A percentile compares a stretch with the other conserved stretches of the same genome.
Conservation (phyloP, 345 rosid species). For the Erodium maritimum region DNA sequence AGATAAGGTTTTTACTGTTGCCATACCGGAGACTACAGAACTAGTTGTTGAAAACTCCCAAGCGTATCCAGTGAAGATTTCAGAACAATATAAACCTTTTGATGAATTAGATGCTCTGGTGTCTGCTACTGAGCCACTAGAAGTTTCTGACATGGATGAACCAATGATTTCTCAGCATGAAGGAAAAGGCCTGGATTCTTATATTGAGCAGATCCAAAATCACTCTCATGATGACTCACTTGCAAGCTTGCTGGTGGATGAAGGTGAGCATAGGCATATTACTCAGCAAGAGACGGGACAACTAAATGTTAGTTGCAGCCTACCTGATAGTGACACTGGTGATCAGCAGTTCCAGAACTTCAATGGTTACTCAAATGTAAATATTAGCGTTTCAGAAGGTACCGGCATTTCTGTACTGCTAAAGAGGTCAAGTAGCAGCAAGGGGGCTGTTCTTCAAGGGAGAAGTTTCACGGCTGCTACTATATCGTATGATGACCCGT, state of each 20-base stretch:
- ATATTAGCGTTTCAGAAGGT: conserved; percentile 34
- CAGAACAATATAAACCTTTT: conserved; percentile 19
- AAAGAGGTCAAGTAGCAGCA: conserved; percentile 70
- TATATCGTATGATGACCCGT: conserved; percentile 55
- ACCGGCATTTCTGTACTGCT: conserved; percentile 60
- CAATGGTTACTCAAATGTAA: conserved; percentile 15
- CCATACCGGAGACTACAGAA: too few species aligned
- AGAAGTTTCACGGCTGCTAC: conserved; percentile 50
- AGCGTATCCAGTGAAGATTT: conserved; percentile 14
- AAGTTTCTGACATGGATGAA: conserved; percentile 23
- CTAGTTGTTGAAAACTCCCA: conserved; percentile 20
- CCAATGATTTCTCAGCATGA: conserved; percentile 17
- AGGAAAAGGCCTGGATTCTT: conserved; percentile 21
- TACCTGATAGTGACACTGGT: too few species aligned
- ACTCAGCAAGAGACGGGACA: conserved; percentile 1
- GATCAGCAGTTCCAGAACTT: too few species aligned
- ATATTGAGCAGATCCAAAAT: conserved; percentile 18
- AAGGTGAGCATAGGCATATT: too few species aligned
- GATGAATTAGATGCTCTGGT: conserved; percentile 20
- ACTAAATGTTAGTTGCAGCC: conserved; percentile 16
- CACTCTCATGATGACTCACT: conserved; percentile 25
- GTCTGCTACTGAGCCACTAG: conserved; percentile 17
- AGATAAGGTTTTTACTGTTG: conserved; percentile 19
- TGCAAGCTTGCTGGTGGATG: too few species aligned
- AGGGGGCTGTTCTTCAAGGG: conserved; percentile 56